phyloP scores from a whole-genome alignment of 2,329 filamentous ascomycete species.

The Xylaria sp. region DNA sequence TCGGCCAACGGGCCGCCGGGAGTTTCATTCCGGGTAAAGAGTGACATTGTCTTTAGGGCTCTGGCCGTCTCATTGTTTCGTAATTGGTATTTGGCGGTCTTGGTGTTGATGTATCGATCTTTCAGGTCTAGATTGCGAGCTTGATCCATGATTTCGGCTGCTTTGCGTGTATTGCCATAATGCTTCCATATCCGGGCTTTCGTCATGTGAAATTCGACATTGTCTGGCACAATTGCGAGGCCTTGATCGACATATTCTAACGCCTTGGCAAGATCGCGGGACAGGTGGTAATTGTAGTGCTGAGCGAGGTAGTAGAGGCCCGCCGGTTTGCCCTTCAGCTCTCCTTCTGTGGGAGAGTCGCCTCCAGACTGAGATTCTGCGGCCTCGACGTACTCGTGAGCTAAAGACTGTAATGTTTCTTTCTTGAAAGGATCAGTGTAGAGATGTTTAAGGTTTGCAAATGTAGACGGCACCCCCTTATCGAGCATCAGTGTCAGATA shows the following conservation, averaged over 20 bases:
- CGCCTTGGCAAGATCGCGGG: conserved; percentile 85
- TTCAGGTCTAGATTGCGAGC: conserved; percentile 86
- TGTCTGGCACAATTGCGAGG: conserved; percentile 80
- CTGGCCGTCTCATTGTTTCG: conserved; percentile 90
- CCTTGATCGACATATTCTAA: conserved; percentile 85
- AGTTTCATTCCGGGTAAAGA: conserved; percentile 94
- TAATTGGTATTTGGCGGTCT: conserved; percentile 95
- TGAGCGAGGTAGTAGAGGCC: conserved; percentile 94
- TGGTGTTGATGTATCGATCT: conserved; percentile 98
- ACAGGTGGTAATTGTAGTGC: conserved; percentile 93
- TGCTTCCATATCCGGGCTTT: conserved; percentile 97
- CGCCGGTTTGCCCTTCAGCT: conserved; percentile 75
- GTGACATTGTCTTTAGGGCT: conserved; percentile 86
- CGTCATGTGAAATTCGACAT: conserved; percentile 93
- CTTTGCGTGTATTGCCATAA: conserved; percentile 79
- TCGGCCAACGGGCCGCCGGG: conserved; percentile 89
- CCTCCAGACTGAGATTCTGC: conserved; percentile 54
- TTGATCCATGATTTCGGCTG: conserved; percentile 87
- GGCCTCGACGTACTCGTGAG: conserved; percentile 79
- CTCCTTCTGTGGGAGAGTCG: conserved; percentile 59
- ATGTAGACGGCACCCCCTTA: conserved; percentile 94
- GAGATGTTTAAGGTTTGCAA: conserved; percentile 94
- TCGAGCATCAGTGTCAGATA: conserved; percentile 88
- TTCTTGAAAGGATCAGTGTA: conserved; percentile 84
- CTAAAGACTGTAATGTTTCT: conserved; percentile 77